Conservation (phyloP, 805 yeast genomes). For the Candida tibetensis region DNA sequence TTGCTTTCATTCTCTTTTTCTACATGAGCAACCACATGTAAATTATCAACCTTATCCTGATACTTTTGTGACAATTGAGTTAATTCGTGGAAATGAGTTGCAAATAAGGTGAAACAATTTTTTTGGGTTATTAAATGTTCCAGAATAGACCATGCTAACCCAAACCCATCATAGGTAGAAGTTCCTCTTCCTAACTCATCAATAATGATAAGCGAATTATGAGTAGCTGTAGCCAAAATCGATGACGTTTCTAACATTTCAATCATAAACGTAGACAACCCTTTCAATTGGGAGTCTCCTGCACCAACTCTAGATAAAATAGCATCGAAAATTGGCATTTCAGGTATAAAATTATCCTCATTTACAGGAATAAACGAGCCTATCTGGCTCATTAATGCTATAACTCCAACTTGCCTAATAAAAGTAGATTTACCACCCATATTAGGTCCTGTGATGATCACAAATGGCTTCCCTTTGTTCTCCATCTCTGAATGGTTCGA, state of each 20-base stretch:
- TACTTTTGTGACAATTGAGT: constrained; percentile 70
- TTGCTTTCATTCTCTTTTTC: constrained; percentile 46
- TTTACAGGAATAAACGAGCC: constrained; percentile 82
- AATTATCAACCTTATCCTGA: constrained; percentile 61
- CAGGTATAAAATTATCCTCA: constrained; percentile 48
- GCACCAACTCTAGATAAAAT: constrained; percentile 98
- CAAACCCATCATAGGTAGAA: constrained; percentile 89
- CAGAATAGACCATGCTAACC: constrained; percentile 94
- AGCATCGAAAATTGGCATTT: constrained; percentile 82
- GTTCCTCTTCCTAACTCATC: constrained; percentile 98
- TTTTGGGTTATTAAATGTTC: constrained; percentile 74
- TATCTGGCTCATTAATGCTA: constrained; percentile 81
- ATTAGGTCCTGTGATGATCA: constrained; percentile 91
- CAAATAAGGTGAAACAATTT: constrained; percentile 81
- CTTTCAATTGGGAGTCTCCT: constrained; percentile 95
- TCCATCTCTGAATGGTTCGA: constrained; percentile 33
- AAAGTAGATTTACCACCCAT: constrained; percentile 98
- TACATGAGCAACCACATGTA: constrained; percentile 92
- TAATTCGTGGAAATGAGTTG: constrained; percentile 96
- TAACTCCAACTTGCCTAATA: constrained; percentile 85
- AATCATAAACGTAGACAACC: constrained; percentile 93
- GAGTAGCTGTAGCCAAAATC: constrained; percentile 75
- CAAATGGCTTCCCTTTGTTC: constrained; percentile 54
- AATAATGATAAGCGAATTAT: constrained; percentile 76
- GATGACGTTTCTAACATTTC: constrained; percentile 95